Conservation (phyloP, 352 stramenopile species). For the Pelagophyceae sp. region DNA sequence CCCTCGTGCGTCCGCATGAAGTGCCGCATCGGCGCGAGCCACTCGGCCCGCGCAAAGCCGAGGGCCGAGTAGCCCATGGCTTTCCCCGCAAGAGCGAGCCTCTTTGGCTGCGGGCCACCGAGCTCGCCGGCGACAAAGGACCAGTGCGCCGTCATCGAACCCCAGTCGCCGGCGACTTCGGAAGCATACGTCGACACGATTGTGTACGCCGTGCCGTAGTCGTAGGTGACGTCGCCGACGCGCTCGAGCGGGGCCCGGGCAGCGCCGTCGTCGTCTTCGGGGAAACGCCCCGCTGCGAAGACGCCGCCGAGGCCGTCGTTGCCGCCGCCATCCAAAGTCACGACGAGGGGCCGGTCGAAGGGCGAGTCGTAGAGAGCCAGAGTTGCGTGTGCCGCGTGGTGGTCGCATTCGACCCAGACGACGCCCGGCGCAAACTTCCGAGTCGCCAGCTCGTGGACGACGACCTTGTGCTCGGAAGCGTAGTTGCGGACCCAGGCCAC, state of each 20-base stretch:
- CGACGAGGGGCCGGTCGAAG: neutral
- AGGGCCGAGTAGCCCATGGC: conserved; percentile 21
- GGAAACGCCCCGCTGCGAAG: neutral
- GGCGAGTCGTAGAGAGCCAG: conserved; percentile 1
- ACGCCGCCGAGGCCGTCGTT: neutral
- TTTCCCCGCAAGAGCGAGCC: conserved; percentile 18
- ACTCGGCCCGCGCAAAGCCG: neutral
- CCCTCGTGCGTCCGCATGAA: neutral
- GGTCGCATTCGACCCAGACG: neutral
- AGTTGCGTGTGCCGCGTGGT: neutral
- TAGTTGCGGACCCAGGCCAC: neutral
- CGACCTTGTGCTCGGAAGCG: neutral
- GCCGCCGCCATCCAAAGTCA: conserved; percentile 2
- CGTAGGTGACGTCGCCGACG: neutral
- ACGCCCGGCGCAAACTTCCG: neutral
- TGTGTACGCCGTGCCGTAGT: neutral
- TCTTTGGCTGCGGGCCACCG: too few relatives aligned
- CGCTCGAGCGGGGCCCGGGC: neutral
- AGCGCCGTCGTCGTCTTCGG: too few relatives aligned
- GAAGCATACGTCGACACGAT: neutral
- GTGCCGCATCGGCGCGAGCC: neutral
- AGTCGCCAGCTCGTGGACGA: neutral
- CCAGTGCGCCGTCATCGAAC: too few relatives aligned
- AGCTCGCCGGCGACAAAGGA: neutral
- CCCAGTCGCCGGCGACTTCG: neutral